Evolutionary conservation across 2,329 filamentous ascomycete genomes (phyloP).

Genomic region (Cytospora mali): DNA sequence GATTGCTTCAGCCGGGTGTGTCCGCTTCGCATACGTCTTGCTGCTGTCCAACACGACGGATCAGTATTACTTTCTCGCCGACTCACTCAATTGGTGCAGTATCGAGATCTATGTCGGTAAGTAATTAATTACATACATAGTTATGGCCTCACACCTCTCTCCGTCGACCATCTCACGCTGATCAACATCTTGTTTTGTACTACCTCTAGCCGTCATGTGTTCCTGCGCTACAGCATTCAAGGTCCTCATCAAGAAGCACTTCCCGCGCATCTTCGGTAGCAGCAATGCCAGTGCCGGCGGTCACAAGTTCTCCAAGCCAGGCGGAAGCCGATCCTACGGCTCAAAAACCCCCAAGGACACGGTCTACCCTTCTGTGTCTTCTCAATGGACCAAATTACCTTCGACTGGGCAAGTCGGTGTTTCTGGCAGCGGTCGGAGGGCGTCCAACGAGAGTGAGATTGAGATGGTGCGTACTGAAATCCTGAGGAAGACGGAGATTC

Average conservation of each 20-base stretch:
- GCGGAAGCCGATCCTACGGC: background rate
- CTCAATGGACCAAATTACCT: background rate
- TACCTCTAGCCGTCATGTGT: background rate
- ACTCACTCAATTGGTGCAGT: background rate
- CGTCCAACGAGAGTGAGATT: background rate
- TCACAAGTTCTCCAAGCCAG: background rate
- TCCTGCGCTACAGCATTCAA: background rate
- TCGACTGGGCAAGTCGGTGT: background rate
- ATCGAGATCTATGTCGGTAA: background rate
- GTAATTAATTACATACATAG: no score
- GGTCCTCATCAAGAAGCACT: no score
- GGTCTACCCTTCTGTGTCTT: background rate
- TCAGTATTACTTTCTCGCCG: background rate
- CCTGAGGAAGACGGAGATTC: background rate
- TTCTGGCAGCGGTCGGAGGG: background rate
- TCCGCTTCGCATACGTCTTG: background rate
- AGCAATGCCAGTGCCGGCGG: background rate
- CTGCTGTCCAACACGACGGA: background rate
- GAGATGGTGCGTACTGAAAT: background rate
- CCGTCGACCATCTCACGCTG: background rate
- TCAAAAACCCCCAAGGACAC: background rate
- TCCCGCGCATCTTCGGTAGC: no score
- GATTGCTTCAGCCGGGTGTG: background rate
- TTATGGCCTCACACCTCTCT: background rate
- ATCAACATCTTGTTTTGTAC: no score